Evolutionary conservation across 2,329 filamentous ascomycete species (phyloP), one percentile per base, ranked within the genome.

Genomic region (Scolecobasidium constrictum): DNA sequence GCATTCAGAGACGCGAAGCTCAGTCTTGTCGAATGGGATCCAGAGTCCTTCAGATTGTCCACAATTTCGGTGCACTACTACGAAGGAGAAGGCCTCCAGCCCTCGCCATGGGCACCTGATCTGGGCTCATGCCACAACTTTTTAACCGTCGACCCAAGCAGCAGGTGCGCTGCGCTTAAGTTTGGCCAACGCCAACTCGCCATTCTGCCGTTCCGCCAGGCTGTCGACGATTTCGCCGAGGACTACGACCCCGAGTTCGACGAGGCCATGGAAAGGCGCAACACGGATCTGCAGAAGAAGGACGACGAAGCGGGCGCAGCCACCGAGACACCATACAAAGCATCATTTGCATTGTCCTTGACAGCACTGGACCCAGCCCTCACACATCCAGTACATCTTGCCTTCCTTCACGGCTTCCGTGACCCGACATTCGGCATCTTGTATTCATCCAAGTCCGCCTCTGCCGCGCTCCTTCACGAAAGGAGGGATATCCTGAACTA

Each of bases 11-110:
- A 94, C 64, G 92, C 92, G 34, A 94, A 94, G 65, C 73, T 96
- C 56, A 93, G 85, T 61, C 70, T 98, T 60, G 73, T 94, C 44
- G 86, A 95, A 66, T 98, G 92, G 92, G 86, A 96, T 58, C 79
- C 86, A 6, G 78, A 83, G 58, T 78, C 77, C 51, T 73, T 84
- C 61, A 76, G 77, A 40, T 79, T 96, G 53, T 80, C 82, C 53
- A 96, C 90, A 42, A 77, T 92, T 49, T 96, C 90, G 40, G 90
- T 98, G 54, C 92, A 98, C 67, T 96, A 88, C 70, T 98, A 96
- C 65, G 92, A 98, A 62, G 85, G 92, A 59, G 88, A 95, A 56
- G 22, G 39, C 16, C 69, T 90, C 48, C 78, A 83, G 50, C 79
- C 82, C 42, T 83, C 78, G 48, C 88, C 90, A 0, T 95, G 87